Evolutionary conservation across 148 eudicot species (phyloP), one percentile per base, ranked within the genome.

Genomic region (Dysphania ambrosioides): DNA sequence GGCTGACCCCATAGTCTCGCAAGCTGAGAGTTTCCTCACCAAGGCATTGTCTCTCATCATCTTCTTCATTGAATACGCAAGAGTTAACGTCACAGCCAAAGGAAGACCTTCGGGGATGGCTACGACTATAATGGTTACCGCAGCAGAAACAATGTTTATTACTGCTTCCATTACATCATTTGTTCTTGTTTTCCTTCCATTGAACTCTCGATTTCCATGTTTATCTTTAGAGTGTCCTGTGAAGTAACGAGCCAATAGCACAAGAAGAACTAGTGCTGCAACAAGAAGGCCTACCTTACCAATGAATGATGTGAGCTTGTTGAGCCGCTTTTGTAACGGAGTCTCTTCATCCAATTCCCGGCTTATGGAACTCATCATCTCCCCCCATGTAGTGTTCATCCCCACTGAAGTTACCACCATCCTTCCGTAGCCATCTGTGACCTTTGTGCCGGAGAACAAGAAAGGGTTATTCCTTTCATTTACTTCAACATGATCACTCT

Each of bases 1-100:
- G 19, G 82, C 86, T 7, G 86, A 86, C 13, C 88, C 86, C 88
- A 86, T 86, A 0, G 88, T 86, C 74, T 86, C 86, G 29, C 84
- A 85, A 2, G 88, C 83, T 53, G 86, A 86, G 49, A 86, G 81
- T 59, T 82, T 83, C 71, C 88, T 77, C 12, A 86, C 88, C 88
- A 80, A 75, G 49, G 79, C 83, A 26, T 80, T 21, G 42, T 80
- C 79, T 12, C 68, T 72, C 79, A 75, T 75, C 79, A 74, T 75
- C 56, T 15, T 75, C 57, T 75, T 80, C 82, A 80, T 80, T 21
- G 82, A 80, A 55, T 80, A 75, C 12, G 72, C 75, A 0, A 80
- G 82, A 5, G 82, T 80, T 24, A 80, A 31, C 53, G 79, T 75
- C 8, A 80, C 76, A 15, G 79, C 82, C 40, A 75, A 75, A 21